Base-by-base conservation (phyloP, 805 yeast species). In the Clavispora vitiphila region DNA sequence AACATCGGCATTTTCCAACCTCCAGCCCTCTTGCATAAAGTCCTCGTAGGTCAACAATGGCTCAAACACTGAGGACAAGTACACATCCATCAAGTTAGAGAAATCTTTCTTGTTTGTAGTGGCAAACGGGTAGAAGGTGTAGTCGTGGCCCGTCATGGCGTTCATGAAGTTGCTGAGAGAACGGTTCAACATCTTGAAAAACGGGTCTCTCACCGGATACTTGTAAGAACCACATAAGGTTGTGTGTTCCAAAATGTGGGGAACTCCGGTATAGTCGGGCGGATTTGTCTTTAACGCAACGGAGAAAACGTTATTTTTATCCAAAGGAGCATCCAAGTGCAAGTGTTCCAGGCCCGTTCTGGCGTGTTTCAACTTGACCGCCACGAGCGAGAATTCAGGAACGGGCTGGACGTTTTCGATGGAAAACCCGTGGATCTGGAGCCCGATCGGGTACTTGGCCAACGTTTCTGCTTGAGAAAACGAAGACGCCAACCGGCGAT, bases 71-170 rank as follows among this genome's bases (percentile, higher is more conserved):
- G 96, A 81, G 51, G 90, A 96, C 37, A 90, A 68, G 58, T 93
- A 93, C 6, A 93, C 95, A 44, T 80, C 83, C 77, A 89, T 80
- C 57, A 93, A 72, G 56, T 93, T 93, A 24, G 74, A 74, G 60
- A 76, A 93, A 60, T 93, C 99, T 41, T 77, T 77, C 34, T 64
- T 60, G 62, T 93, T 93, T 9, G 98, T 91, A 2, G 99, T 93
- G 22, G 98, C 86, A 69, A 93, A 93, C 4, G 99, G 99, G 55
- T 86, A 93, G 62, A 81, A 90, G 0, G 99, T 93, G 58, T 89
- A 90, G 63, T 93, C 98, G 53, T 86, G 90, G 18, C 96, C 99
- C 0, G 99, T 93, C 96, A 93, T 87, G 8, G 99, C 99, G 60
- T 93, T 93, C 99, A 93, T 93, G 64, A 89, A 93, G 60, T 88